A percentile compares a stretch with the other conserved stretches of the same genome.
Conservation (phyloP, 345 rosid species). For the Eucalyptus caleyi region DNA sequence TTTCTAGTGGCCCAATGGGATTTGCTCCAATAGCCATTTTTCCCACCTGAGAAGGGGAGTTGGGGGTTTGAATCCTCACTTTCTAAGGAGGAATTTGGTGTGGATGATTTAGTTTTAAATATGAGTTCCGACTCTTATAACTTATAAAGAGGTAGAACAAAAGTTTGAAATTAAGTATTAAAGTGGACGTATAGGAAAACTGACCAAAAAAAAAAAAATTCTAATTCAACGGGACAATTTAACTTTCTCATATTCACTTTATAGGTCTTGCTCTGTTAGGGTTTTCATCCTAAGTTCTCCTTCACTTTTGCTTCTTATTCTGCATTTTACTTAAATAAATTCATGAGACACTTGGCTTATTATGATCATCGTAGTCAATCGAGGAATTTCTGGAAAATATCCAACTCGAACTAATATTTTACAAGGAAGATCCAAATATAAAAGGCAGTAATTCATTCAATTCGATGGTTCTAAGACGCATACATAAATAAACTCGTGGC, state of each 20-base stretch:
- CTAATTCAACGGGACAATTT: neutral
- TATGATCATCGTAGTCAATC: neutral
- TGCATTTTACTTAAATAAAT: neutral
- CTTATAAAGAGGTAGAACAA: no score
- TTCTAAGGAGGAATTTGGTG: no score
- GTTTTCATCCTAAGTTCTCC: neutral
- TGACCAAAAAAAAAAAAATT: no score
- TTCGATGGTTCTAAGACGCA: neutral
- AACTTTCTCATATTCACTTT: neutral
- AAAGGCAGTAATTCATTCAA: neutral
- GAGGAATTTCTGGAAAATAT: neutral
- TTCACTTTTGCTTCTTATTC: neutral
- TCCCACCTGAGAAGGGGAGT: no score
- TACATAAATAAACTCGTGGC: neutral
- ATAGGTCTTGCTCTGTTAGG: neutral
- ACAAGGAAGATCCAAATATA: neutral
- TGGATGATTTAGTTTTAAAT: no score
- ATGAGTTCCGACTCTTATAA: no score
- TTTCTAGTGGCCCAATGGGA: neutral
- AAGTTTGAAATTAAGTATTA: no score
- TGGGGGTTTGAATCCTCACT: rapidly evolving
- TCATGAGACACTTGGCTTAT: neutral
- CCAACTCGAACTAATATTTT: neutral
- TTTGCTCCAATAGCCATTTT: no score
- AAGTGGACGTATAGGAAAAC: no score